A percentile compares a stretch with the other conserved stretches of the same genome.
phyloP scores from a whole-genome alignment of 179 eudicot genomes.

The Patellifolia procumbens region DNA sequence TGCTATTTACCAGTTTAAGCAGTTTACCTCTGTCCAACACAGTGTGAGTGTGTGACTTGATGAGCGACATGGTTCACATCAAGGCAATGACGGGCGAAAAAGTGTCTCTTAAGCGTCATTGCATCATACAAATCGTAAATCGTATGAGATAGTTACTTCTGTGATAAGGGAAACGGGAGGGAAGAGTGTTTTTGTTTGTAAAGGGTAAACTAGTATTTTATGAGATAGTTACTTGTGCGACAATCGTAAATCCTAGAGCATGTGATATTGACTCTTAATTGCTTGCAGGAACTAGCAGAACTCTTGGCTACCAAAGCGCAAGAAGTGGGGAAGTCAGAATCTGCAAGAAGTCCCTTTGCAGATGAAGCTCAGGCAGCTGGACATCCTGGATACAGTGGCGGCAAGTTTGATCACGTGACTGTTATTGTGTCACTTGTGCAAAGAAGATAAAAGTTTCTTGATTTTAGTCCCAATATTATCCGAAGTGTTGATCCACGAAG shows the following conservation, averaged over 20 bases:
- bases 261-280: background rate
- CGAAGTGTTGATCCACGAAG: background rate
- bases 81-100: background rate
- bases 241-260: too few relatives aligned
- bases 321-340: constrained; percentile 59
- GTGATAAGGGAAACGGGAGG: too few relatives aligned
- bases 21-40: background rate
- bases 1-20: background rate
- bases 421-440: constrained; percentile 74
- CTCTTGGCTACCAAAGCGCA: constrained; percentile 59
- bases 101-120: background rate
- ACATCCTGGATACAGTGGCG: constrained; percentile 55
- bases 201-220: too few relatives aligned
- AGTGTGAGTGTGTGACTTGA: background rate
- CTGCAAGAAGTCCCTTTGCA: constrained; percentile 68
- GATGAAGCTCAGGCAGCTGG: constrained; percentile 83
- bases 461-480: background rate
- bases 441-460: constrained; percentile 4
- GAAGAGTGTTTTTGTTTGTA: too few relatives aligned
- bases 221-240: too few relatives aligned
- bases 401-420: constrained; percentile 79
- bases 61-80: background rate
- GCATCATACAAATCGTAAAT: too few relatives aligned
- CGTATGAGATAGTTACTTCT: too few relatives aligned
- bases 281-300: constrained; percentile 66